A percentile compares a stretch with the other conserved stretches of the same genome.
These are phyloP conservation scores for Colletotrichum destructivum DNA, from an alignment of 2,329 filamentous ascomycete genomes.

Conservation along the genomic window DNA sequence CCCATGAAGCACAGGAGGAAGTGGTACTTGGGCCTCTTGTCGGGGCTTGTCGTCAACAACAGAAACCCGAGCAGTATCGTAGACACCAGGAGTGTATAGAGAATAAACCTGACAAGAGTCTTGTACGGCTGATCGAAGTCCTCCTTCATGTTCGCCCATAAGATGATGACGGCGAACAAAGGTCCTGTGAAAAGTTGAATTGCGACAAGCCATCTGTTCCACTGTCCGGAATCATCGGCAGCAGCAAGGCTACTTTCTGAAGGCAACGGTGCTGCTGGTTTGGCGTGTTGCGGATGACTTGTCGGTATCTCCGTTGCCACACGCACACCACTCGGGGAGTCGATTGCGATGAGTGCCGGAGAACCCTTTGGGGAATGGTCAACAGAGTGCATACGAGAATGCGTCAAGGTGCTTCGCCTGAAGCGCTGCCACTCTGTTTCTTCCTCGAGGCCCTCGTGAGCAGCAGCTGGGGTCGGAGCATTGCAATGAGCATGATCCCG, in stretches of 20 bases:
- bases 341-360: conserved; percentile 50
- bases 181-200: conserved; percentile 91
- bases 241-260: conserved; percentile 43
- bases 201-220: conserved; percentile 93
- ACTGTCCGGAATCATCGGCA: conserved; percentile 65
- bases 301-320: conserved; percentile 24
- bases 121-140: conserved; percentile 68
- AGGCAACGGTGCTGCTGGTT: conserved; percentile 22
- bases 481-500: conserved; percentile 49
- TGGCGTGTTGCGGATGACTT: conserved; percentile 23
- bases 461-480: conserved; percentile 55
- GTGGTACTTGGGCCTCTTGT: conserved; percentile 79
- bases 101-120: conserved; percentile 69
- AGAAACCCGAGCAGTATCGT: conserved; percentile 77
- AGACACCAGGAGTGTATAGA: conserved; percentile 79
- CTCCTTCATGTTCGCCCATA: conserved; percentile 78
- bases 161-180: conserved; percentile 82
- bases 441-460: conserved; percentile 50
- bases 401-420: conserved; percentile 61
- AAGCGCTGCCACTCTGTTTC: conserved; percentile 75
- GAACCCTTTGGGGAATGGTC: conserved; percentile 50
- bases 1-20: conserved; percentile 88
- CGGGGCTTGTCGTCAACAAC: conserved; percentile 77
- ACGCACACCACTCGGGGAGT: conserved; percentile 43
- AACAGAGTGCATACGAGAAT: conserved; percentile 45